Evolutionary conservation across 371 early-diverging fungal species (phyloP).

Genomic region (Zancudomyces culisetae): DNA sequence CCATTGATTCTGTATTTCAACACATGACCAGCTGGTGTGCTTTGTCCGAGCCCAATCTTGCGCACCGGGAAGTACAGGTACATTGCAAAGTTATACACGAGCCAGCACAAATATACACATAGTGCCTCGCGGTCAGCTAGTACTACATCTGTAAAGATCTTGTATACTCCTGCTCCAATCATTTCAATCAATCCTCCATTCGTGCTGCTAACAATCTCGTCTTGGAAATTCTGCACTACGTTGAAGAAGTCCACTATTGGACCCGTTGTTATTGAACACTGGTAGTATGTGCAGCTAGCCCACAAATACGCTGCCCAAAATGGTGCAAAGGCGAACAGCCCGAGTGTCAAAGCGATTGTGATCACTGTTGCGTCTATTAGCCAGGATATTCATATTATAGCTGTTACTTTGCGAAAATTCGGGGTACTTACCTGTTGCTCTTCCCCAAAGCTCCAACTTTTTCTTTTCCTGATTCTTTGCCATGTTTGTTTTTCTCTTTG

Average conservation of each 20-base stretch:
- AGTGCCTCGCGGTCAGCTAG: conserved; percentile 22
- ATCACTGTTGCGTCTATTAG: not conserved
- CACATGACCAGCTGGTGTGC: conserved; percentile 59
- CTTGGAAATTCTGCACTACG: no score
- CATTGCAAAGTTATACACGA: conserved; percentile 45
- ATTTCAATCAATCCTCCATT: no score
- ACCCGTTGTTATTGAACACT: conserved; percentile 38
- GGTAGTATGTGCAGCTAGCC: conserved; percentile 36
- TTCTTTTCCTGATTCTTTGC: not conserved
- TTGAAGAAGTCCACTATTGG: conserved; percentile 26
- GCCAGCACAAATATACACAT: conserved; percentile 38
- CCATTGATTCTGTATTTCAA: conserved; percentile 61
- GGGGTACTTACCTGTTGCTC: conserved; percentile 6
- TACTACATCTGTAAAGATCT: not conserved
- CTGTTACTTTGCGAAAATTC: not conserved
- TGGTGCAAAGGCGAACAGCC: conserved; percentile 32
- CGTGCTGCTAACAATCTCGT: no score
- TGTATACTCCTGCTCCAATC: not conserved
- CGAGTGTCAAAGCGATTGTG: not conserved
- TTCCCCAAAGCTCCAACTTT: not conserved
- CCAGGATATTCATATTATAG: not conserved
- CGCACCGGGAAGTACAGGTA: conserved; percentile 43
- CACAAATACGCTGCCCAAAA: conserved; percentile 43
- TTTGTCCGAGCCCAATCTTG: conserved; percentile 51
- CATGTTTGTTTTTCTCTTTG: not conserved